Evolutionary conservation across 768 basidiomycete genomes (phyloP), one percentile per base, ranked within the genome.

Genomic region (Pleurotus cornucopiae): DNA sequence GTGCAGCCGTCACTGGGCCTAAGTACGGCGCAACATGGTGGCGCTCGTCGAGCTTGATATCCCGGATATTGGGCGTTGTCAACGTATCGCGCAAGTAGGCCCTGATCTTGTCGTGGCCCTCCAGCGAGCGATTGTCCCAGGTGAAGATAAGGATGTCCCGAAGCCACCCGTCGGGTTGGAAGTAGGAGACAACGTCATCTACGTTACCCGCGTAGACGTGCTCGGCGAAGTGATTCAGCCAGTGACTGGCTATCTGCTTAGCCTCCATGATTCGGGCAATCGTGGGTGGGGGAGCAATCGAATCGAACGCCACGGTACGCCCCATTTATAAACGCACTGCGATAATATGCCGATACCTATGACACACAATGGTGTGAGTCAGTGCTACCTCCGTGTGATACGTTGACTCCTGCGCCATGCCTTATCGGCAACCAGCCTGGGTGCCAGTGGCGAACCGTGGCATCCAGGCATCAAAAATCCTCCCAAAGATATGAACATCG

Each of bases 141-240:
- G 82, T 83, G 46, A 82, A 67, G 0, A 77, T 70, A 12, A 81
- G 61, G 58, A 77, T 70, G 62, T 84, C 83, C 46, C 76, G 73
- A 80, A 80, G 82, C 56, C 74, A 71, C 1, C 64, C 69, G 49
- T 71, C 70, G 1, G 62, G 56, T n/a, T 67, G 58, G 57, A 75
- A 69, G 39, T 72, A 63, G 16, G 46, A 25, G 13, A 55, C 44
- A n/a, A 69, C 47, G 3, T 51, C 61, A 3, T 65, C 58, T 3
- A 64, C 47, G 45, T 67, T 60, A 47, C 49, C 57, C 5, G 57
- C 40, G 16, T 57, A 58, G 4, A 58, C 39, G 26, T 25, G 44
- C 7, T 58, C 21, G 11, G 63, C 55, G 26, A 69, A 68, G 7
- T 62, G 46, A 37, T 37, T 52, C 25, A 71, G 61, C 70, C 64